Base-by-base conservation (phyloP, 495 filamentous ascomycete genomes). In the Annulohypoxylon moriforme region DNA sequence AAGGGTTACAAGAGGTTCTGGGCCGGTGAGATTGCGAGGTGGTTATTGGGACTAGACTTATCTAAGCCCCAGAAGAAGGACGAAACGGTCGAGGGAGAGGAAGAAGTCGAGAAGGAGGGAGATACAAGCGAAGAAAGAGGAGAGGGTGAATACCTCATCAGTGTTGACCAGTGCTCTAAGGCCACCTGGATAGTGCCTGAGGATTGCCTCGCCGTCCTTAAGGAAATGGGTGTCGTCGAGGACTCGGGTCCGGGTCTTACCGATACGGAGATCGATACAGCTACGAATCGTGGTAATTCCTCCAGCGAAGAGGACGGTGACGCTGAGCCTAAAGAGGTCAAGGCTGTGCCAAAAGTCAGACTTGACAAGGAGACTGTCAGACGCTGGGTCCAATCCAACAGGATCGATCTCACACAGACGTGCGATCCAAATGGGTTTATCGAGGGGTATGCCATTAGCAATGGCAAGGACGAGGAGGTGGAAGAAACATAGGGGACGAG, bases 1-100 rank as follows among this genome's bases (percentile, higher is more conserved):
- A 89, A 85, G 71, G 93, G 92, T 7, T 98, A 98, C 78, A 84
- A 87, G 72, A 85, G 89, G 8, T 97, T 91, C 78, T 98, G 94
- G 94, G 90, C 90, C 5, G 89, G 89, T 33, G 91, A 93, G 49
- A 88, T 98, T 65, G 89, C 89, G 34, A 84, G 92, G 29, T 89
- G 83, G 83, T 53, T 86, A 4, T 71, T 89, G 59, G 79, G 89
- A 25, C 77, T 94, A 27, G 76, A 81, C 0, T 29, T 73, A 0
- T 49, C 67, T 14, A 55, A 58, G 22, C 20, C 18, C 6, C 2
- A 4, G 25, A 13, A 52, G 4, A 25, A 29, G 4, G 31, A 71
- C 77, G 44, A 80, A 77, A n/a, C n/a, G n/a, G n/a, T n/a, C n/a
- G 71, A 83, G 79, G 80, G 63, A 79, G 80, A 60, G 42, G 65